phyloP scores from a whole-genome alignment of 2,329 filamentous ascomycete species.

The Fusarium clavum region DNA sequence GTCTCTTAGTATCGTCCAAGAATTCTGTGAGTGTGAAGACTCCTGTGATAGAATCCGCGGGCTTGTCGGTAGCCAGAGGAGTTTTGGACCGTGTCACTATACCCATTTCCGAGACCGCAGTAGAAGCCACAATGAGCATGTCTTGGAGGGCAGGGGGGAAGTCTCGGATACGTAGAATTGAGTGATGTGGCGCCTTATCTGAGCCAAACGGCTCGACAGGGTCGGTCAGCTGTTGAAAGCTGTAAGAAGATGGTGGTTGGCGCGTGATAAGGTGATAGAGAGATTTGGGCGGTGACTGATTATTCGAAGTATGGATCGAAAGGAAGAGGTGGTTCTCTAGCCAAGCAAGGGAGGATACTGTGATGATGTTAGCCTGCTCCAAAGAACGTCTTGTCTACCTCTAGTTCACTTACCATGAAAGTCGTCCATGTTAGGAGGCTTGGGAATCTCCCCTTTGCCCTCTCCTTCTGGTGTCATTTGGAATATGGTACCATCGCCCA shows the following conservation, averaged over 20 bases:
- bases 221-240: slow-evolving; percentile 79
- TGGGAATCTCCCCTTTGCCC: slow-evolving; percentile 81
- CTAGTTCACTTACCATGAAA: slow-evolving; percentile 71
- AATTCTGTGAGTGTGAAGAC: slow-evolving; percentile 80
- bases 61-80: slow-evolving; percentile 70
- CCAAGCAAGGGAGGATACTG: slow-evolving; percentile 87
- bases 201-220: slow-evolving; percentile 79
- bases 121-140: slow-evolving; percentile 83
- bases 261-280: slow-evolving; percentile 84
- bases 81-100: slow-evolving; percentile 79
- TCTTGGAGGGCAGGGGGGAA: slow-evolving; percentile 86
- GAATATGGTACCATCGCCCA: slow-evolving; percentile 80
- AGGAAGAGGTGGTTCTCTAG: slow-evolving; percentile 89
- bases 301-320: slow-evolving; percentile 77
- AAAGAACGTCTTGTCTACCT: background rate
- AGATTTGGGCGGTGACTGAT: slow-evolving; percentile 69
- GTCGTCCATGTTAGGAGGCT: slow-evolving; percentile 74
- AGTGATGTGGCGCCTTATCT: slow-evolving; percentile 78
- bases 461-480: slow-evolving; percentile 88
- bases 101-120: slow-evolving; percentile 81
- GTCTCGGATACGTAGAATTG: slow-evolving; percentile 79
- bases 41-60: slow-evolving; percentile 69
- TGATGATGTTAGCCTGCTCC: slow-evolving; percentile 12
- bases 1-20: slow-evolving; percentile 78
- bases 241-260: slow-evolving; percentile 68